Percentiles rank a stretch among this genome's conserved stretches.
phyloP scores from a whole-genome alignment of 306 rosid genomes.

The Castanea sativa region DNA sequence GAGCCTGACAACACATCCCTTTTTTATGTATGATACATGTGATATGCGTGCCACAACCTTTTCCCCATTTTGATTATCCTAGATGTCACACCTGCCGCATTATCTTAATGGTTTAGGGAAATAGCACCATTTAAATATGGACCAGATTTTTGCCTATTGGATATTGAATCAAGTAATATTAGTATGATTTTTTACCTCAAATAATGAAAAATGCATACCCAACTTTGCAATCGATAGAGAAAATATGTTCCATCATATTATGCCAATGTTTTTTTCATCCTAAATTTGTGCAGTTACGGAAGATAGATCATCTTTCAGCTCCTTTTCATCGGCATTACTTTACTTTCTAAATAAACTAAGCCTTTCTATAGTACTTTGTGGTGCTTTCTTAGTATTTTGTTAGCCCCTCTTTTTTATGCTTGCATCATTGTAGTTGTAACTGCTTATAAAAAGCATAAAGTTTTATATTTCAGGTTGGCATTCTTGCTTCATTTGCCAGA shows the following conservation, averaged over 20 bases:
- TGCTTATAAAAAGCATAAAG: not conserved
- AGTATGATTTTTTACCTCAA: not conserved
- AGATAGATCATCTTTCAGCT: not conserved
- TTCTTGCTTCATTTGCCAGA: constrained; percentile 44
- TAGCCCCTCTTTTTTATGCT: not conserved
- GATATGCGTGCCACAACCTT: not conserved
- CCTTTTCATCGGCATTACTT: no score
- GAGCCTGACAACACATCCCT: not conserved
- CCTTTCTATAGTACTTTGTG: not conserved
- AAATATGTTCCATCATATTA: no score
- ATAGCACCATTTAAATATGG: not conserved
- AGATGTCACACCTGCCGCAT: not conserved
- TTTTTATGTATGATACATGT: no score
- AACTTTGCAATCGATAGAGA: not conserved
- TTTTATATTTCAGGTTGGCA: constrained; percentile 53
- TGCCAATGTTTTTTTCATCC: not conserved
- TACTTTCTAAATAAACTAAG: not conserved
- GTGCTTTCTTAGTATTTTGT: not conserved
- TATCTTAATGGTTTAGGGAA: not conserved
- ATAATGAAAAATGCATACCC: not conserved
- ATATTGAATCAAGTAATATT: not conserved
- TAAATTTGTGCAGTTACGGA: not conserved
- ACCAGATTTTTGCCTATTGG: not conserved
- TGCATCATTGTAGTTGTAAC: not conserved
- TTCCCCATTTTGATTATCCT: not conserved